Evolutionary conservation across 2,329 filamentous ascomycete genomes (phyloP).

Genomic region (Phoma sp.): DNA sequence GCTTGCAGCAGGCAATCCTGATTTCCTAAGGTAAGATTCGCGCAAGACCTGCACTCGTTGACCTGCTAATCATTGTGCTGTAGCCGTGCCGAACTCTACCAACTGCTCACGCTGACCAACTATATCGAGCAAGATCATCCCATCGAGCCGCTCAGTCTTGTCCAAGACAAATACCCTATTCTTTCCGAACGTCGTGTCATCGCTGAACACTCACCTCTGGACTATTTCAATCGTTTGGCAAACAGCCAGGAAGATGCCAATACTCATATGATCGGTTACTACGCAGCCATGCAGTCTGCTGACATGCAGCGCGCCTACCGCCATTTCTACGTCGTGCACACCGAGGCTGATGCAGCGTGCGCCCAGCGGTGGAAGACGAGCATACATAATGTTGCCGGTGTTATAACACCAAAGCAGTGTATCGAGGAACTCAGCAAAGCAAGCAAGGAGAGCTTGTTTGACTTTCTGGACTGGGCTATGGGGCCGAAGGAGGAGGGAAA

Average conservation of each 20-base stretch:
- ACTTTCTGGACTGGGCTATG: conserved; percentile 39
- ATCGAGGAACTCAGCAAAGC: conserved; percentile 33
- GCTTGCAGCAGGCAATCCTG: conserved; percentile 27
- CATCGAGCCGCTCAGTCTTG: conserved; percentile 9
- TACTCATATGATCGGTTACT: conserved; percentile 35
- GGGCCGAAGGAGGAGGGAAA: not conserved
- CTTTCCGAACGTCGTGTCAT: conserved; percentile 35
- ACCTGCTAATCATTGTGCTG: conserved; percentile 1
- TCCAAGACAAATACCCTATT: conserved; percentile 38
- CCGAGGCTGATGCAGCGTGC: conserved; percentile 24
- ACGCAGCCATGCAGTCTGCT: conserved; percentile 27
- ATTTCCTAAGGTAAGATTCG: conserved; percentile 23
- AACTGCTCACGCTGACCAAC: conserved; percentile 25
- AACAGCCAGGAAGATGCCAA: conserved; percentile 35
- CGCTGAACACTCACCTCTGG: conserved; percentile 24
- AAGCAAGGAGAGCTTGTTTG: conserved; percentile 30
- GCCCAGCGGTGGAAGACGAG: conserved; percentile 32
- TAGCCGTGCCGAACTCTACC: conserved; percentile 37
- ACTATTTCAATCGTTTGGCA: conserved; percentile 35
- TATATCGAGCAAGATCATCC: conserved; percentile 39
- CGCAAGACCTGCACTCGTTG: not conserved
- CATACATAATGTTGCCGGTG: conserved; percentile 34
- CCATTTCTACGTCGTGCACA: conserved; percentile 43
- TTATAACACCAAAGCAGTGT: conserved; percentile 39
- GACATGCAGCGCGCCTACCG: conserved; percentile 38